phyloP scores from a whole-genome alignment of 345 rosid species.

The Corymbia maculata region DNA sequence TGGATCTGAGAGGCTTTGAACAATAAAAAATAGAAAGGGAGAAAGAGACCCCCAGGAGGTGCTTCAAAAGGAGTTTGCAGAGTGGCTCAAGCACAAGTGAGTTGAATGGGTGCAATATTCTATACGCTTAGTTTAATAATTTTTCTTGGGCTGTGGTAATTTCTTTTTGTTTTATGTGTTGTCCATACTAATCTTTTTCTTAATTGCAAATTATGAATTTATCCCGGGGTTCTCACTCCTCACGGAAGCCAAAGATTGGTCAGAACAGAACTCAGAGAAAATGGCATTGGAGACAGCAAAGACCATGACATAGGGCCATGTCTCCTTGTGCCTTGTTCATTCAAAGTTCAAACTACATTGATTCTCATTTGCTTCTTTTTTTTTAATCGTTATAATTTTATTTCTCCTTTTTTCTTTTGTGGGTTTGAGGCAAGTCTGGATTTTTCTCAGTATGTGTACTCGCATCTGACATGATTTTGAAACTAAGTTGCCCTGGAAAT shows the following conservation, averaged over 20 bases:
- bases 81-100: neutral
- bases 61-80: slow-evolving; percentile 23
- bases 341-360: no score
- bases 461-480: slow-evolving; percentile 3
- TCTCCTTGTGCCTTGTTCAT: neutral
- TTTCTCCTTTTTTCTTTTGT: neutral
- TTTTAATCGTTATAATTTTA: neutral
- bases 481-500: slow-evolving; percentile 51
- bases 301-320: neutral
- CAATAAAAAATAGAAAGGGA: slow-evolving; percentile 11
- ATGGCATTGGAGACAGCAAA: slow-evolving; percentile 25
- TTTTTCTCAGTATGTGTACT: slow-evolving; percentile 9
- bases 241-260: slow-evolving; percentile 26
- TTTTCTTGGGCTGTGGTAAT: slow-evolving; percentile 18
- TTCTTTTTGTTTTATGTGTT: slow-evolving; percentile 47
- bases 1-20: slow-evolving; percentile 36
- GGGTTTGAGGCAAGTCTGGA: neutral
- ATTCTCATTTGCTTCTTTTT: neutral
- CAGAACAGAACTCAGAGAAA: slow-evolving; percentile 17
- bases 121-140: neutral
- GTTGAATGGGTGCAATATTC: neutral
- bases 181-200: neutral
- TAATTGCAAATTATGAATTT: neutral
- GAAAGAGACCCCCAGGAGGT: slow-evolving; percentile 1
- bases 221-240: slow-evolving; percentile 6